A percentile compares a stretch with the other conserved stretches of the same genome.
Conservation (phyloP, 1,284 basidiomycete species). For the Retiboletus fuscus region DNA sequence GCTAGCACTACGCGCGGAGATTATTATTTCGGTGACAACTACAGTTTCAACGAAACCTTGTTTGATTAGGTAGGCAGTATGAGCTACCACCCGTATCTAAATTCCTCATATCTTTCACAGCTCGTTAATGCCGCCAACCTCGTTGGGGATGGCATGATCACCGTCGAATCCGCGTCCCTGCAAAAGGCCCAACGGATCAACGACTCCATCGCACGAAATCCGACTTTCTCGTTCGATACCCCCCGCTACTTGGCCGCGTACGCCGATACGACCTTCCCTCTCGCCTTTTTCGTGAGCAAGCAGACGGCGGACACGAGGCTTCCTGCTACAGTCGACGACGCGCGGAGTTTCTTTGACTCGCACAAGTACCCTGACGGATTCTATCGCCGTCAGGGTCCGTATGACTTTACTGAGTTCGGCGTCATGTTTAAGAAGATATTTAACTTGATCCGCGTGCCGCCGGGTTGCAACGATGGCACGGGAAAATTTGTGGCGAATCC, state of each 20-base stretch:
- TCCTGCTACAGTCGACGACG: slow-evolving; percentile 27
- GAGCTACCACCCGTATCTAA: too few relatives aligned
- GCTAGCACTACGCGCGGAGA: slow-evolving; percentile 45
- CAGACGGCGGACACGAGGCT: slow-evolving; percentile 39
- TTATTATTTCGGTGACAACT: slow-evolving; percentile 44
- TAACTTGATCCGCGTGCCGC: slow-evolving; percentile 20
- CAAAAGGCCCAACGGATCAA: slow-evolving; percentile 40
- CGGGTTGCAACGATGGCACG: slow-evolving; percentile 39
- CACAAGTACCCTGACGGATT: slow-evolving; percentile 41
- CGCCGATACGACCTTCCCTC: slow-evolving; percentile 41
- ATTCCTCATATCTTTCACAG: slow-evolving; percentile 27
- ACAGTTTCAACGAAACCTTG: slow-evolving; percentile 43
- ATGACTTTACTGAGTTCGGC: slow-evolving; percentile 15
- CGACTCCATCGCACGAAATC: slow-evolving; percentile 45
- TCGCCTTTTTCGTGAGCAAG: slow-evolving; percentile 46
- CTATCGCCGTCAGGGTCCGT: slow-evolving; percentile 41
- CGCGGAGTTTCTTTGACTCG: slow-evolving; percentile 36
- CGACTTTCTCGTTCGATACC: slow-evolving; percentile 40
- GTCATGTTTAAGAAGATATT: slow-evolving; percentile 15
- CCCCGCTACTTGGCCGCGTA: too few relatives aligned
- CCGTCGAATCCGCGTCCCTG: slow-evolving; percentile 39
- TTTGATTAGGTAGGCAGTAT: slow-evolving; percentile 36
- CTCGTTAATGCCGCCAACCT: slow-evolving; percentile 34
- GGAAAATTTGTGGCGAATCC: slow-evolving; percentile 36
- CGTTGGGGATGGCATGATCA: slow-evolving; percentile 35